Base-by-base conservation (phyloP, 2,329 filamentous ascomycete genomes). In the Nemania sp. region DNA sequence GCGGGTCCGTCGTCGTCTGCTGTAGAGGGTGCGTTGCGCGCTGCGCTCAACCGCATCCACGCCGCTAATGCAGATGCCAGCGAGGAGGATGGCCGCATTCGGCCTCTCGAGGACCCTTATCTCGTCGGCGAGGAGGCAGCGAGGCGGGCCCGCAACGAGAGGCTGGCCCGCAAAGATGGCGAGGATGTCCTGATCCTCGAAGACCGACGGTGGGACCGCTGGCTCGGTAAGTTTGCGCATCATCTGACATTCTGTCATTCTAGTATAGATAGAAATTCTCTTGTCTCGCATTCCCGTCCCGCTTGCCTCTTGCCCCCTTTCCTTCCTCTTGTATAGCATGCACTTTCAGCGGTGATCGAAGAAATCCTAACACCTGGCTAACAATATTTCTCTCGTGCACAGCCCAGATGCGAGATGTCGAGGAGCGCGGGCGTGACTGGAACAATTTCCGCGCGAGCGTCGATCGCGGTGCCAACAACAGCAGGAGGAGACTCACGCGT, bases 111-210 rank as follows among this genome's bases (percentile, higher is more conserved):
- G 69, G 86, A 89, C 60, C 86, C 85, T 0, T 79, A 85, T 52
- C 73, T 89, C 8, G 86, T 89, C 2, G 86, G 86, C 28, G 84
- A 88, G 70, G 77, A 78, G 45, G 86, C 84, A 3, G 86, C 86
- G 2, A 74, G 76, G 8, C 70, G 76, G 57, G 83, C 84, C 6
- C 75, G 82, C 37, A 70, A 72, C n/a, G 80, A 82, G 64, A 75
- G 86, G 56, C 68, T 86, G 23, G 76, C 77, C n/a, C 73, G 79
- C 47, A 80, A 86, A 70, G 76, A 74, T 33, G 76, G 76, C 1
- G 79, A 80, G 22, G 80, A 82, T 53, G 70, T 83, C 36, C 70
- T 87, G 49, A 69, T 80, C 37, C 72, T 76, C 26, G 82, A 86
- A 70, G 80, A 86, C 60, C 72, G 75, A 54, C 75, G 80, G 42